Evolutionary conservation across 1,284 basidiomycete species (phyloP).

Genomic region (Golubevia pallescens): DNA sequence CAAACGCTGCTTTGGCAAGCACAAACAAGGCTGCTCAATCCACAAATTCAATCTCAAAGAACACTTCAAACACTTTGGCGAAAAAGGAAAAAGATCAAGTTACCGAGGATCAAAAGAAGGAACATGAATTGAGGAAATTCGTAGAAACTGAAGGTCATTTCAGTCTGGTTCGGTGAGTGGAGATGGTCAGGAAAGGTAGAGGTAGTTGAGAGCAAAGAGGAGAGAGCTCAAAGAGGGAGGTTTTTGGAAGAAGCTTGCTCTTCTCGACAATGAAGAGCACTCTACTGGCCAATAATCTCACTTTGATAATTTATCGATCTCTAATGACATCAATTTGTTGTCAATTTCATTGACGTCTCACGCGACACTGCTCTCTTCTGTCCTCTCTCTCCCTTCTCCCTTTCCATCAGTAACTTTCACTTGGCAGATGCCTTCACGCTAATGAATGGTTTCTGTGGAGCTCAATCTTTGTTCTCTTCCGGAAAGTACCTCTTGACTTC

Average conservation of each 20-base stretch:
- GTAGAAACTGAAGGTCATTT: slow-evolving; percentile 62
- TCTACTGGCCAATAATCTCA: background rate
- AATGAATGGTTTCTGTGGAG: slow-evolving; percentile 98
- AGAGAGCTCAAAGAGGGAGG: slow-evolving; percentile 6
- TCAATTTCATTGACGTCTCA: background rate
- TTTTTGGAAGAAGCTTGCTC: background rate
- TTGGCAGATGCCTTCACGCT: slow-evolving; percentile 98
- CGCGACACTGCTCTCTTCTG: background rate
- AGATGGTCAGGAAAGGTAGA: no score
- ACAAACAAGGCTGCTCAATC: slow-evolving; percentile 6
- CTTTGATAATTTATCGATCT: slow-evolving; percentile 3
- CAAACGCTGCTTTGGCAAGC: slow-evolving; percentile 5
- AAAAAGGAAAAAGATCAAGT: slow-evolving; percentile 2
- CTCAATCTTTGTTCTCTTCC: slow-evolving; percentile 91
- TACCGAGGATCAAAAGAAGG: slow-evolving; percentile 17
- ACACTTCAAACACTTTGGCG: background rate
- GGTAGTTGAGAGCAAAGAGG: no score
- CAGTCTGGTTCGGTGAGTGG: slow-evolving; percentile 40
- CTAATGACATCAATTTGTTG: background rate
- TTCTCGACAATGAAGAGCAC: slow-evolving; percentile 1
- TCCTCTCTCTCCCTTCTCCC: no score
- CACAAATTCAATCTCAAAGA: background rate
- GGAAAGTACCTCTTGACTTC: slow-evolving; percentile 83
- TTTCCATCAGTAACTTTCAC: slow-evolving; percentile 97
- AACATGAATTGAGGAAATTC: slow-evolving; percentile 40